Percentiles rank a stretch among this genome's conserved stretches.
Conservation (phyloP, 352 stramenopile species). For the Phytophthora tentaculata region DNA sequence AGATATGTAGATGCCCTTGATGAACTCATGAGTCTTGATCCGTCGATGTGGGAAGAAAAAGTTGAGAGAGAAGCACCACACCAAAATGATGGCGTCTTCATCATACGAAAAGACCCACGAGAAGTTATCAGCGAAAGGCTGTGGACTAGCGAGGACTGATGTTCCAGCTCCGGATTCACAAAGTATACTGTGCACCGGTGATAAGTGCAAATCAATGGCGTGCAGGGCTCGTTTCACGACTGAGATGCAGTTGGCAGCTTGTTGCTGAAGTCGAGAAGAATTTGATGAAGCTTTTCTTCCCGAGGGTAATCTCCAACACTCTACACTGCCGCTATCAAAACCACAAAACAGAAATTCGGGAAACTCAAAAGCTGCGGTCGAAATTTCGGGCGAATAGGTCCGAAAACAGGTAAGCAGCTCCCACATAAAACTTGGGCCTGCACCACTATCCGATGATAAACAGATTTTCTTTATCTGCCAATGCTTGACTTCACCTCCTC, state of each 20-base stretch:
- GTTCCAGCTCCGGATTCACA: conserved; percentile 33
- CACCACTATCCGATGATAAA: neutral
- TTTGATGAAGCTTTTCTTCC: conserved; percentile 15
- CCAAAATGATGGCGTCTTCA: conserved; percentile 44
- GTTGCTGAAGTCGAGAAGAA: conserved; percentile 21
- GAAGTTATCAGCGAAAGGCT: conserved; percentile 39
- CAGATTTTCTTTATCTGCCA: conserved; percentile 35
- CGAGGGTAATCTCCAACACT: conserved; percentile 55
- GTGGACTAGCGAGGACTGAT: conserved; percentile 12
- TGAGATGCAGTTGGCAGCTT: conserved; percentile 32
- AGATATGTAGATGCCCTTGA: conserved; percentile 43
- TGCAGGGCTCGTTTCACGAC: conserved; percentile 55
- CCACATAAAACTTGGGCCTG: conserved; percentile 33
- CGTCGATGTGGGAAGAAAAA: conserved; percentile 64
- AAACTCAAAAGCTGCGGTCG: conserved; percentile 35
- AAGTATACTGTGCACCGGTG: conserved; percentile 45
- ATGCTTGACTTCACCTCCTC: conserved; percentile 53
- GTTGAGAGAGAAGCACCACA: conserved; percentile 62
- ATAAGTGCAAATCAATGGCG: conserved; percentile 56
- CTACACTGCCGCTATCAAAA: conserved; percentile 53
- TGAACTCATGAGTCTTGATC: conserved; percentile 45
- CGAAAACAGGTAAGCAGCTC: conserved; percentile 52
- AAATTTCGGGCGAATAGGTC: conserved; percentile 46
- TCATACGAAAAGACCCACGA: conserved; percentile 67
- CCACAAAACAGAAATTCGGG: conserved; percentile 61